Base-by-base conservation (phyloP, 2,329 filamentous ascomycete species). In the Xylariaceae sp. region DNA sequence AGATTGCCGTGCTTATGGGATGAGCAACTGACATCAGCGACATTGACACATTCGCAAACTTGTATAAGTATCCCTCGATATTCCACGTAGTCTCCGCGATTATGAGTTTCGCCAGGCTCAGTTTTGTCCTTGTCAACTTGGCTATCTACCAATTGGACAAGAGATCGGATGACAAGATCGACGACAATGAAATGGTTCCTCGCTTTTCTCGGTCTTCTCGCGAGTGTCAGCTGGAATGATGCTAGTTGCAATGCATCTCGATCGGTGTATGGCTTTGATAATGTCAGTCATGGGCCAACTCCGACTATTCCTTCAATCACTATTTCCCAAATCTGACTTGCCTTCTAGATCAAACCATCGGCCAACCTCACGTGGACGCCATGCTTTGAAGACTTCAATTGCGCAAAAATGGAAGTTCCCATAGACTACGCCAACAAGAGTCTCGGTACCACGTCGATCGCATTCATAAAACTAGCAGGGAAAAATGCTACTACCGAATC, bases 361-460 rank as follows among this genome's bases (percentile, higher is more conserved):
- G 14, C 61, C 52, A 65, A 65, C 42, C 61, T 69, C 42, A 62
- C 57, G 1, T 69, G 67, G 67, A 63, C 52, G 46, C 60, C 66
- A 45, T 69, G 67, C 52, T 69, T 64, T 52, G 65, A 66, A 40
- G 47, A 54, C 31, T 66, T 67, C 34, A 61, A 55, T 34, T 69
- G 67, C 53, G 56, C 66, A 11, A 64, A 14, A 43, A 59, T 67
- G 31, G 48, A 68, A 46, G 66, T 67, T 47, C 65, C 66, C 42
- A 49, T 67, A 40, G 65, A 68, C 48, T 66, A 67, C 60, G 55
- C 60, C 34, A 63, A 66, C 48, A 53, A 5, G 45, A 55, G 48
- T 42, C 46, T 65, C 45, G 65, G 63, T 42, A 67, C 59, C 6
- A 65, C 64, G 14, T 57, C 56, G 17, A 58, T 68, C 48, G 63